phyloP scores from a whole-genome alignment of 495 filamentous ascomycete genomes.

The Hypoxylon fragiforme region DNA sequence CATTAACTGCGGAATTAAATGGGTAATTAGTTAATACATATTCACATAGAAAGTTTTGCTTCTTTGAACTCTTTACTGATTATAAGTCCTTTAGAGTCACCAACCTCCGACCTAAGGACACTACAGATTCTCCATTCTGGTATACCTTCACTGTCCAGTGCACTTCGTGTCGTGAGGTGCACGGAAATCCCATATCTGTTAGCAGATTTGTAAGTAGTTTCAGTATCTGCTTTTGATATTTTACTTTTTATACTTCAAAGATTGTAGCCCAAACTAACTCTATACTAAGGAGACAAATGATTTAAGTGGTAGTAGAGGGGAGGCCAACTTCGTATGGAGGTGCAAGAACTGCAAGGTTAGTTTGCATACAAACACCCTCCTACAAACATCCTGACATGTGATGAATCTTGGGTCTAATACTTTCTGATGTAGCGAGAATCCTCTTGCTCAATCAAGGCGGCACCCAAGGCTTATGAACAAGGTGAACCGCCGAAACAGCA shows the following conservation, averaged over 20 bases:
- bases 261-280: not conserved
- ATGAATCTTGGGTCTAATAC: not conserved
- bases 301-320: slow-evolving; percentile 85
- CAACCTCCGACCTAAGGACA: slow-evolving; percentile 82
- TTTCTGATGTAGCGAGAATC: slow-evolving; percentile 53
- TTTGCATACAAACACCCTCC: not conserved
- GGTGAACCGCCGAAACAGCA: slow-evolving; percentile 68
- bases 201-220: slow-evolving; percentile 76
- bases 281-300: slow-evolving; percentile 73
- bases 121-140: slow-evolving; percentile 77
- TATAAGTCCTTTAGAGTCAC: slow-evolving; percentile 80
- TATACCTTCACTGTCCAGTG: slow-evolving; percentile 98
- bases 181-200: slow-evolving; percentile 84
- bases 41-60: no score
- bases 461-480: slow-evolving; percentile 70
- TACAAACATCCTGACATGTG: not conserved
- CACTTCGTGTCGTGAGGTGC: slow-evolving; percentile 87
- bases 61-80: no score
- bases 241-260: no score
- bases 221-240: no score
- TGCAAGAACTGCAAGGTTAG: slow-evolving; percentile 87
- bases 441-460: slow-evolving; percentile 66
- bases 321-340: slow-evolving; percentile 98
- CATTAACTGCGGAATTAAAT: slow-evolving; percentile 75
- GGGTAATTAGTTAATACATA: no score